phyloP scores from a whole-genome alignment of 2,329 filamentous ascomycete genomes.

The Aspergillus hiratsukae region DNA sequence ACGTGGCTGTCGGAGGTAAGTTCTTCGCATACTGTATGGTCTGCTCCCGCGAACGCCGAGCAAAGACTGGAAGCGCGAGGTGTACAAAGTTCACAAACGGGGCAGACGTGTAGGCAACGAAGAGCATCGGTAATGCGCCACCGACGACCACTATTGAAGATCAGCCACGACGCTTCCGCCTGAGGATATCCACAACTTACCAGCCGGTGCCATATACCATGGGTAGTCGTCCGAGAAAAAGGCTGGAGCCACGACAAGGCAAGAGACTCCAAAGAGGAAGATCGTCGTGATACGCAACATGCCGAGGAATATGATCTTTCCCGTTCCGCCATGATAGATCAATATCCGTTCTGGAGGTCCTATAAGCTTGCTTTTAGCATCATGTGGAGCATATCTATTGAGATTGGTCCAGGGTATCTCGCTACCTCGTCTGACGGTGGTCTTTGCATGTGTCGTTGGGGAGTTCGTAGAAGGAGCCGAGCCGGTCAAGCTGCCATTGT shows the following conservation, averaged over 20 bases:
- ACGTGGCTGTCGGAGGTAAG: constrained; percentile 39
- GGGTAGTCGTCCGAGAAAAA: constrained; percentile 46
- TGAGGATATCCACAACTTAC: constrained; percentile 25
- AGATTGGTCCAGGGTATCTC: neutral
- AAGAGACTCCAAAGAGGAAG: constrained; percentile 64
- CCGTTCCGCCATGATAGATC: constrained; percentile 71
- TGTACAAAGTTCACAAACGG: constrained; percentile 71
- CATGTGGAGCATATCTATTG: neutral
- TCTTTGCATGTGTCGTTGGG: constrained; percentile 19
- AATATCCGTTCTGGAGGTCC: constrained; percentile 49
- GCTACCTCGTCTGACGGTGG: constrained; percentile 26
- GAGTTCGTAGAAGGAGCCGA: constrained; percentile 13
- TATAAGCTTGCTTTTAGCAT: constrained; percentile 17
- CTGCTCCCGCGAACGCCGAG: constrained; percentile 54
- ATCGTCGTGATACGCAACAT: constrained; percentile 68
- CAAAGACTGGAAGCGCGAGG: constrained; percentile 62
- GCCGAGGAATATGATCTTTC: constrained; percentile 63
- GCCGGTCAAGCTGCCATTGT: constrained; percentile 4
- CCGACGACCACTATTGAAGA: constrained; percentile 50
- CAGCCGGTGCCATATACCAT: constrained; percentile 39
- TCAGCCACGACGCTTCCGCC: constrained; percentile 1
- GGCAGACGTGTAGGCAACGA: constrained; percentile 60
- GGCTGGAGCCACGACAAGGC: constrained; percentile 58
- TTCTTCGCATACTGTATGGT: constrained; percentile 42
- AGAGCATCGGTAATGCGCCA: constrained; percentile 61